Evolutionary conservation across 1,284 basidiomycete species (phyloP).

Genomic region (Ustilago esculenta): DNA sequence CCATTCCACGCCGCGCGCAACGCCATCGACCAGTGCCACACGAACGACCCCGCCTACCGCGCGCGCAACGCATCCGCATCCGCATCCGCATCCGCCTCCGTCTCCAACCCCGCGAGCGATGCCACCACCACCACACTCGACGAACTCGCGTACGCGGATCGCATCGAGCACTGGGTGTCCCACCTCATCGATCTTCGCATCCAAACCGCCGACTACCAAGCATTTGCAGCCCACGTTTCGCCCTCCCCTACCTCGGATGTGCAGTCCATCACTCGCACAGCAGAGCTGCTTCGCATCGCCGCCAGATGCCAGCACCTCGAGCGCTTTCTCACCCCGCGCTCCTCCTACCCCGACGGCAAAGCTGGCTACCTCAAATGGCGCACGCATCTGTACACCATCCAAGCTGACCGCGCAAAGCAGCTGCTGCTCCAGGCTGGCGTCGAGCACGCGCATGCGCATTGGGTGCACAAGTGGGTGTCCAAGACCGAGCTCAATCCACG

Average conservation of each 20-base stretch:
- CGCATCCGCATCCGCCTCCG: too few relatives aligned
- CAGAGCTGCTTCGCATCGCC: slow-evolving; percentile 53
- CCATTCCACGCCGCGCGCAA: slow-evolving; percentile 34
- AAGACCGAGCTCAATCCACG: slow-evolving; percentile 59
- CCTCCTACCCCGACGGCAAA: slow-evolving; percentile 61
- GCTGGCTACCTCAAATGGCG: slow-evolving; percentile 65
- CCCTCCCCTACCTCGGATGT: slow-evolving; percentile 27
- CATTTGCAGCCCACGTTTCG: slow-evolving; percentile 19
- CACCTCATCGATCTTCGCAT: slow-evolving; percentile 29
- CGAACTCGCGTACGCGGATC: slow-evolving; percentile 62
- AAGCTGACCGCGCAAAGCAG: slow-evolving; percentile 52
- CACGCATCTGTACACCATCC: slow-evolving; percentile 56
- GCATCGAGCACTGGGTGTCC: slow-evolving; percentile 46
- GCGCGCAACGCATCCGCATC: too few relatives aligned
- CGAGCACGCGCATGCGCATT: slow-evolving; percentile 33
- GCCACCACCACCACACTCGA: slow-evolving; percentile 32
- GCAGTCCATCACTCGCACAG: slow-evolving; percentile 11
- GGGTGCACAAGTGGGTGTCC: slow-evolving; percentile 58
- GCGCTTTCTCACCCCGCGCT: slow-evolving; percentile 57
- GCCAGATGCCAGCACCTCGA: slow-evolving; percentile 65
- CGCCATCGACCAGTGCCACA: slow-evolving; percentile 50
- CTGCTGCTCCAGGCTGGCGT: slow-evolving; percentile 50
- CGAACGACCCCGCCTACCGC: slow-evolving; percentile 46
- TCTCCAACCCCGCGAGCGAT: slow-evolving; percentile 1
- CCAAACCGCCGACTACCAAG: slow-evolving; percentile 28